These are phyloP conservation scores for Teratosphaeria zuluensis DNA, from an alignment of 2,329 filamentous ascomycete species.

Conservation along the genomic window DNA sequence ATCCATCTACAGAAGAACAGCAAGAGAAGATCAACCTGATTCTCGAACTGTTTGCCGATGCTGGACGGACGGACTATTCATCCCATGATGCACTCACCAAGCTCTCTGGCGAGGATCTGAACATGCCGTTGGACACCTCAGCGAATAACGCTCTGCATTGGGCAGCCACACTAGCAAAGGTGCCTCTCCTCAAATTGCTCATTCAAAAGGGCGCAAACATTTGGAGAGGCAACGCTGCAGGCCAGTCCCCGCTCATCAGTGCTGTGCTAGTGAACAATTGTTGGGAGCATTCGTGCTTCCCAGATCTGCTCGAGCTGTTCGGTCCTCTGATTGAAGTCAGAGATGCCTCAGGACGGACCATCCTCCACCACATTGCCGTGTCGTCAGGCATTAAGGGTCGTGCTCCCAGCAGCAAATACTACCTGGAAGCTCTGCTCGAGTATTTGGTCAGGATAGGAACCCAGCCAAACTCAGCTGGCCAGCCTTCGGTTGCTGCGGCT, in stretches of 20 bases:
- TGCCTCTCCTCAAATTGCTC: constrained; percentile 70
- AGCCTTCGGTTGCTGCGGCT: constrained; percentile 38
- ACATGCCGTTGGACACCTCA: constrained; percentile 83
- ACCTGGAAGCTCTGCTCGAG: constrained; percentile 85
- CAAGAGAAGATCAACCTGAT: constrained; percentile 74
- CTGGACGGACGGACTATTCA: constrained; percentile 57
- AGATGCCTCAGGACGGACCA: constrained; percentile 80
- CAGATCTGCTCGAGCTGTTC: constrained; percentile 78
- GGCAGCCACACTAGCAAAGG: constrained; percentile 85
- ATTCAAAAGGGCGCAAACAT: constrained; percentile 80
- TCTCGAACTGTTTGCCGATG: constrained; percentile 59
- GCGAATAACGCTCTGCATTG: constrained; percentile 89
- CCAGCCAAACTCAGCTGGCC: constrained; percentile 37
- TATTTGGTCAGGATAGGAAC: constrained; percentile 76
- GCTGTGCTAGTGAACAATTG: constrained; percentile 92
- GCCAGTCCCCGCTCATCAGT: constrained; percentile 87
- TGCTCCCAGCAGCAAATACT: constrained; percentile 85
- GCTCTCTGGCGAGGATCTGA: constrained; percentile 70
- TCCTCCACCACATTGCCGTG: constrained; percentile 91
- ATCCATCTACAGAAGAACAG: constrained; percentile 50
- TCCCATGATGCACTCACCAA: constrained; percentile 68
- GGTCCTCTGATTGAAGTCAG: constrained; percentile 83
- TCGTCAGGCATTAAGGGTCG: constrained; percentile 92
- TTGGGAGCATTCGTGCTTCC: constrained; percentile 81
- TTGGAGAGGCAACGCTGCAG: constrained; percentile 75